Evolutionary conservation across 1,284 basidiomycete species (phyloP), one percentile per base, ranked within the genome.

Genomic region (Clitocybe nebularis): DNA sequence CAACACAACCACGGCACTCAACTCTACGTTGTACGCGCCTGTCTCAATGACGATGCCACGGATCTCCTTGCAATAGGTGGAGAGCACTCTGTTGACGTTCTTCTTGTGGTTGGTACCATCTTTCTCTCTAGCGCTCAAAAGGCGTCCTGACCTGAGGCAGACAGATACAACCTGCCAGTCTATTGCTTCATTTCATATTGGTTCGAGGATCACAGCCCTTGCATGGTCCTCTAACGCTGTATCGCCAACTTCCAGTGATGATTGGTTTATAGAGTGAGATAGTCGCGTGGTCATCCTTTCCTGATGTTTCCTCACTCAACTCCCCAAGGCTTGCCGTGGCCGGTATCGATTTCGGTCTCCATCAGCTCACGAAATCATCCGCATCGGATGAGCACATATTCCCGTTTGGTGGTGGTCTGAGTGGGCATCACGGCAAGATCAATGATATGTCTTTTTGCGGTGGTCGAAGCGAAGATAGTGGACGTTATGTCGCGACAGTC

Each of bases 401-500:
- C 47, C 61, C 73, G 6, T 89, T 89, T 54, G 87, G 85, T 11
- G 87, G 84, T 4, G 84, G 85, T 1, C 64, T 86, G 21, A 85
- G 79, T 45, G 84, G 85, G 1, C 86, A 89, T 55, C 81, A 89
- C 59, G 79, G 79, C 26, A 77, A 72, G 54, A 66, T 90, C 7
- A 88, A 81, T 48, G 85, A 81, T 49, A 80, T 89, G 69, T 69
- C 78, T 19, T 89, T 84, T 54, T 86, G 84, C 54, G 84, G 84
- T 2, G 84, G 85, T 4, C 73, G 71, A 48, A 74, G 75, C 36
- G 71, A 77, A 49, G 82, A 84, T 52, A 77, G 72, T 53, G 68
- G 73, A 19, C 72, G 82, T 47, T 89, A 88, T 60, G 73, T 89
- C 39, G 87, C 85, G 7, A 87, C 86, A 4, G 84, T 87, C 16